phyloP scores from a whole-genome alignment of 2,329 filamentous ascomycete species.

The Aspergillus sp. region DNA sequence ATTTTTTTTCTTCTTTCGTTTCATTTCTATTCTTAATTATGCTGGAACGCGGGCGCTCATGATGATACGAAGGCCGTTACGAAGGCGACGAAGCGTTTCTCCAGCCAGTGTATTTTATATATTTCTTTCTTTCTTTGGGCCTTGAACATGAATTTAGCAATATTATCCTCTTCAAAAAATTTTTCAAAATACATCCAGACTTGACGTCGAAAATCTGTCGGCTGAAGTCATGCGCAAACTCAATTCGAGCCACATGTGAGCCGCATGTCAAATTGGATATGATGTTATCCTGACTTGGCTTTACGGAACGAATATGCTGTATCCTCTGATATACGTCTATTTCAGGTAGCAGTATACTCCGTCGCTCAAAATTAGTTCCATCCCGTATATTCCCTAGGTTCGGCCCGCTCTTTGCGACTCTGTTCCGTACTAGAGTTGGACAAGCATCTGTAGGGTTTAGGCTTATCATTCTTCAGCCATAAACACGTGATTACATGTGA shows the following conservation, averaged over 20 bases:
- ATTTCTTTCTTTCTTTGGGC: too few relatives aligned
- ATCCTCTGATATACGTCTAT: too few relatives aligned
- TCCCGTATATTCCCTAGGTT: too few relatives aligned
- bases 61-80: constrained; percentile 4
- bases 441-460: too few relatives aligned
- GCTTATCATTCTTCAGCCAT: too few relatives aligned
- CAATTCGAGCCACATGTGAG: neutral
- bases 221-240: neutral
- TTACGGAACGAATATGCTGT: too few relatives aligned
- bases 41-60: neutral
- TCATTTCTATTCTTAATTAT: neutral
- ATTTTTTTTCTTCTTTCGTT: constrained; percentile 5
- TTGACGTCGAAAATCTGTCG: neutral
- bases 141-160: neutral
- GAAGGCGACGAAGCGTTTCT: constrained; percentile 5
- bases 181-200: neutral
- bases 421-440: too few relatives aligned
- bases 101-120: neutral
- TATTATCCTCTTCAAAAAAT: neutral
- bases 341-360: too few relatives aligned
- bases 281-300: neutral
- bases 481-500: too few relatives aligned
- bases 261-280: neutral
- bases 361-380: too few relatives aligned
- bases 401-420: too few relatives aligned